Conservation (phyloP, 2,329 filamentous ascomycete species). For the Scopulariopsis brevicaulis region DNA sequence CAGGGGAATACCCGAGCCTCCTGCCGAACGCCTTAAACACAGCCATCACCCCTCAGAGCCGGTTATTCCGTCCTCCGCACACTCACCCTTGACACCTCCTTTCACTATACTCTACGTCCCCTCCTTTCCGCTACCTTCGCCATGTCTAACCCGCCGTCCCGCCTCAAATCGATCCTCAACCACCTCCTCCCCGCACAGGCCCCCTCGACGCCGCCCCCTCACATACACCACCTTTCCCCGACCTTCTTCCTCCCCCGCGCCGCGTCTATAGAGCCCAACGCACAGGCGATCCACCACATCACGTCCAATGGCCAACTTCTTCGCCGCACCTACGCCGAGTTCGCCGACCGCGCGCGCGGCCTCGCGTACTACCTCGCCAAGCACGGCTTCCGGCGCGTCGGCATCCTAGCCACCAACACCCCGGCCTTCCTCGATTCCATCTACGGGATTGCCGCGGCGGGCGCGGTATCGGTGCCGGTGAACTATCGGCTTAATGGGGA, state of each 20-base stretch:
- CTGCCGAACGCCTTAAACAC: no score
- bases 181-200: conserved; percentile 30
- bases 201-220: conserved; percentile 29
- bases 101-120: not conserved
- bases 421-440: conserved; percentile 88
- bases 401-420: conserved; percentile 83
- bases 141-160: conserved; percentile 55
- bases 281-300: conserved; percentile 74
- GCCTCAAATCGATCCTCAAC: conserved; percentile 45
- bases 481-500: conserved; percentile 62
- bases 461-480: conserved; percentile 60
- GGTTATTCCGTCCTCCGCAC: not conserved
- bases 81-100: not conserved
- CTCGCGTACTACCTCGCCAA: conserved; percentile 79
- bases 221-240: conserved; percentile 72
- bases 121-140: not conserved
- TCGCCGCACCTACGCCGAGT: conserved; percentile 66
- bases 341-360: conserved; percentile 76
- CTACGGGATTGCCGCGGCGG: conserved; percentile 76
- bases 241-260: conserved; percentile 81
- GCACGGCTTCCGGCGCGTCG: conserved; percentile 63
- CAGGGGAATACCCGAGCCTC: no score
- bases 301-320: conserved; percentile 67
- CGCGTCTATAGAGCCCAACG: conserved; percentile 77
- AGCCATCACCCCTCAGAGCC: no score